phyloP scores from a whole-genome alignment of 495 filamentous ascomycete species.

The Xylaria acuta region DNA sequence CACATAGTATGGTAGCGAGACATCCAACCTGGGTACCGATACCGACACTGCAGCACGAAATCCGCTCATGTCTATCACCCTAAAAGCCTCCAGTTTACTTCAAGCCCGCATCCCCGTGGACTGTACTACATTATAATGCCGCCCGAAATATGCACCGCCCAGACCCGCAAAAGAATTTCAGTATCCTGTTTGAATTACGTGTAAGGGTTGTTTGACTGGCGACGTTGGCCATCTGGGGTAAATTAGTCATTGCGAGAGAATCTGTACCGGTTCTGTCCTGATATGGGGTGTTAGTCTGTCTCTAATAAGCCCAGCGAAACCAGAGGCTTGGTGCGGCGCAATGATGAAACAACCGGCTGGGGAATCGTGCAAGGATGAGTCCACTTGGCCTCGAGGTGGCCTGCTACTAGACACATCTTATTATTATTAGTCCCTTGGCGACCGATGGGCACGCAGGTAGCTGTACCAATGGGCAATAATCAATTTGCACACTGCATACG shows the following conservation, averaged over 20 bases:
- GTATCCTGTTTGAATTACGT: conserved; percentile 13
- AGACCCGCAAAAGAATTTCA: conserved; percentile 21
- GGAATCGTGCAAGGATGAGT: conserved; percentile 14
- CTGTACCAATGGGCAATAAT: not conserved
- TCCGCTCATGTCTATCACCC: not conserved
- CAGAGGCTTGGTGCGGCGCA: conserved; percentile 25
- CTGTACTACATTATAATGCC: not conserved
- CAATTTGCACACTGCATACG: not conserved
- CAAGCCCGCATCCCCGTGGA: not conserved
- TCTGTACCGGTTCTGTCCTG: conserved; percentile 15
- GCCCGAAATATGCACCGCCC: not conserved
- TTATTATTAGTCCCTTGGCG: conserved; percentile 20
- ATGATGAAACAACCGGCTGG: conserved; percentile 29
- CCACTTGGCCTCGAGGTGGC: conserved; percentile 9
- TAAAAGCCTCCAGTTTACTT: not conserved
- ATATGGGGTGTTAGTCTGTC: conserved; percentile 4
- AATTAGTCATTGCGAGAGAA: conserved; percentile 22
- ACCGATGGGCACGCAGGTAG: not conserved
- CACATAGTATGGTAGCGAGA: conserved; percentile 8
- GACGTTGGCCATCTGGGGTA: conserved; percentile 24
- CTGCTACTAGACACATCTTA: conserved; percentile 12
- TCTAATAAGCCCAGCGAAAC: conserved; percentile 25
- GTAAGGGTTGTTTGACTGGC: not conserved
- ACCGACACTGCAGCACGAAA: conserved; percentile 2
- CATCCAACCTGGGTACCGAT: conserved; percentile 8